Base-by-base conservation (phyloP, 2,329 filamentous ascomycete genomes). In the Acarospora socialis region DNA sequence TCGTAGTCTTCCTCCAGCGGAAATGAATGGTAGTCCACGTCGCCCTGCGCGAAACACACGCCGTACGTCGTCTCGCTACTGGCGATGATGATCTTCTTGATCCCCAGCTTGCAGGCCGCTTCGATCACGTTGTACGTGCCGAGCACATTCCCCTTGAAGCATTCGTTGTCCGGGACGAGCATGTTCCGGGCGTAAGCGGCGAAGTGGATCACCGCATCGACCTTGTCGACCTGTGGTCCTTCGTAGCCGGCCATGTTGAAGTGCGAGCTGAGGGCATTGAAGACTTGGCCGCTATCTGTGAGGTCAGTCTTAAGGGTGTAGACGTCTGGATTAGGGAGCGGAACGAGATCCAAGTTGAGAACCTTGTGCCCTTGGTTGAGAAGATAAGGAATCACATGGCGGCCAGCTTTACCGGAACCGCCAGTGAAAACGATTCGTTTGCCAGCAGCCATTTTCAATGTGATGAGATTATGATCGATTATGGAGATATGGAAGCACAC, bases 101-200 rank as follows among this genome's bases (percentile, higher is more conserved):
- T 66, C 8, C 69, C 68, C 0, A 76, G 54, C 39, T 73, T 73
- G 45, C 61, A 71, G 0, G 70, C 70, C 0, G 70, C 68, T 50
- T 77, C 72, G 39, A 77, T 63, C 15, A 76, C 61, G 43, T 77
- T 77, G 51, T 74, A 74, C 0, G 66, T 70, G 7, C 62, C 58
- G 1, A 57, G 54, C 0, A 66, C 60, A 43, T 77, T 77, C 16
- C 55, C 61, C 12, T 57, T 56, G 50, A 71, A 77, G 31, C 60
- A 66, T 44, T 73, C 67, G 31, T 66, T 69, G 45, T 77, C 71
- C 0, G 70, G 69, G 0, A 72, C 69, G 2, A 75, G 57, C 61
- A 75, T 64, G 43, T 72, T 70, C 16, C 70, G 59, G 0, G 72
- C 64, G 40, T 66, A 69, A 0, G 68, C 70, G 9, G 63, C 68